Base-by-base conservation (phyloP, 164 flowering plant species). In the Berberis vulgaris region DNA sequence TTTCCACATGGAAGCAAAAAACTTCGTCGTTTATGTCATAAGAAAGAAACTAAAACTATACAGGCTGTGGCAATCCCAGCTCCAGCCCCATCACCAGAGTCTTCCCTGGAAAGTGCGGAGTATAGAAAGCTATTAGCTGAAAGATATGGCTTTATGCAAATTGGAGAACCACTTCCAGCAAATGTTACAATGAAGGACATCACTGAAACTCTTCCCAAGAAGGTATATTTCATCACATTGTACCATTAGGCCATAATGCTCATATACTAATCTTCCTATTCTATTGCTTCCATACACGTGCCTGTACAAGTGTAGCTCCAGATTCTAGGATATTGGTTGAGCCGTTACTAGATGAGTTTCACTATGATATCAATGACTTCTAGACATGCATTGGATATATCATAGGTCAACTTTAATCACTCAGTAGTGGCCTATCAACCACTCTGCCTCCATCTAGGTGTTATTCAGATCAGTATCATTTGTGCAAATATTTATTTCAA, bases 131-230 rank as follows among this genome's bases (percentile, higher is more conserved):
- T 82, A 63, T 66, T 94, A 59, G 67, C 78, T 55, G 86, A 86
- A 64, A 81, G 65, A n/a, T 94, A 90, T 80, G 98, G 97, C n/a
- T 94, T 94, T 71, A 78, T 75, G 57, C 79, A 90, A 73, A 90
- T 90, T 70, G 96, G 92, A 62, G 96, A 88, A 71, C 95, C 87
- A 43, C 89, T 94, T 59, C 89, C 96, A 0, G 86, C 78, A 0
- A 74, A 79, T 76, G 79, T 94, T 58, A 83, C 89, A 4, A 54
- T 94, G 65, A 94, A 74, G 78, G 85, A 84, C 76, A 63, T 88
- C 45, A 72, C 78, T 42, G 83, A 80, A 39, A 73, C 97, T 39
- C 88, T 94, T 49, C 98, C 98, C 5, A 86, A 81, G 67, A 74
- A 86, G 96, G 98, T 93, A 74, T 42, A 3, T 41, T 58, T 59